phyloP scores from a whole-genome alignment of 768 basidiomycete genomes.

The Hypholoma sublateritium region DNA sequence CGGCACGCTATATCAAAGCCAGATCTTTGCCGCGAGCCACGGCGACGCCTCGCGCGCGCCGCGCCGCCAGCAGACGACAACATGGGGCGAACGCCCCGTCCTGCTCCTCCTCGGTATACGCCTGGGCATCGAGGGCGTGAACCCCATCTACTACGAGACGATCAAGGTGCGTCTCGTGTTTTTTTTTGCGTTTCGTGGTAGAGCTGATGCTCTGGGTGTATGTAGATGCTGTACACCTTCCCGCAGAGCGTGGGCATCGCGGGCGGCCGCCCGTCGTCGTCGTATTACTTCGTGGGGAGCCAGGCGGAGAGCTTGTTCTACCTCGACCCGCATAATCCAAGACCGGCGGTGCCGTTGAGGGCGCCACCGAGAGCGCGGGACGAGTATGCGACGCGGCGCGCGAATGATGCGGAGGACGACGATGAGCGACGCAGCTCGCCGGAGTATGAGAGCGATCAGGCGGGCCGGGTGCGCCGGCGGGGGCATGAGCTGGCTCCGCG shows the following conservation, averaged over 20 bases:
- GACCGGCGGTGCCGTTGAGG: constrained; percentile 73
- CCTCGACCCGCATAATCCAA: constrained; percentile 77
- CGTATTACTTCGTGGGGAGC: constrained; percentile 95
- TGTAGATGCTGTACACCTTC: constrained; percentile 84
- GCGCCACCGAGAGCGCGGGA: constrained; percentile 24
- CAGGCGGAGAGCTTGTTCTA: constrained; percentile 89
- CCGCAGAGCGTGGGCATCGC: constrained; percentile 97
- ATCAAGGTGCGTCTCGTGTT: constrained; percentile 39
- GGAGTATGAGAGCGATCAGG: background rate
- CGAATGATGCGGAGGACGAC: too few species aligned
- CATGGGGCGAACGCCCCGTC: constrained; percentile 85
- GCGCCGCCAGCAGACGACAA: constrained; percentile 22
- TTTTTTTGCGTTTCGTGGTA: background rate
- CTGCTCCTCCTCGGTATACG: constrained; percentile 85
- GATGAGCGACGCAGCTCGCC: background rate
- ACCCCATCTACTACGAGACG: constrained; percentile 91
- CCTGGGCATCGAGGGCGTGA: constrained; percentile 89
- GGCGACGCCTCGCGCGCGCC: constrained; percentile 30
- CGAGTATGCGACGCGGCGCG: too few species aligned
- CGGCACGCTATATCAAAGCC: constrained; percentile 77
- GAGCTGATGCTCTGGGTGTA: background rate
- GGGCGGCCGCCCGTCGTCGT: constrained; percentile 94
- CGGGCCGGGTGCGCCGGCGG: background rate
- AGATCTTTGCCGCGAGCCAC: constrained; percentile 81
- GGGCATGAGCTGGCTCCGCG: too few species aligned